Conservation (phyloP, 148 eudicot species). For the Limonium bicolor region DNA sequence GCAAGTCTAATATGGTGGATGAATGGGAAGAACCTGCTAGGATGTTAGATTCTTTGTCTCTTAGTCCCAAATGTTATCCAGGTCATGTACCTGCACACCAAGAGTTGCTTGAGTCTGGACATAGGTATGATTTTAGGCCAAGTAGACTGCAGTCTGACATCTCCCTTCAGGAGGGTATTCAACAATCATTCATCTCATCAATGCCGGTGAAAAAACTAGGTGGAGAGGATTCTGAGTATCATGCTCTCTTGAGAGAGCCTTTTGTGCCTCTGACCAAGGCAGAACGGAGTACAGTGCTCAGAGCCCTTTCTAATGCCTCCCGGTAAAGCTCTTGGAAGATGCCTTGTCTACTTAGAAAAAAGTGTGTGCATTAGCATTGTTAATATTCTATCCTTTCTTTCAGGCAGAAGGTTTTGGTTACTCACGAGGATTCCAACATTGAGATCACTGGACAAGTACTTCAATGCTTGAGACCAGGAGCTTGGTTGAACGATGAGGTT, state of each 20-base stretch:
- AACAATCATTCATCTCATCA: constrained; percentile 3
- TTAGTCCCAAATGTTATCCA: constrained; percentile 6
- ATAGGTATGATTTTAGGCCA: constrained; percentile 14
- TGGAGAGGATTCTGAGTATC: neutral
- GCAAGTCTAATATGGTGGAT: no score
- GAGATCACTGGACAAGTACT: constrained; percentile 57
- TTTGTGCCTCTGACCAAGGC: constrained; percentile 55
- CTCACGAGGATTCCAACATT: constrained; percentile 67
- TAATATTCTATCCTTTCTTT: neutral
- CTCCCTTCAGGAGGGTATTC: constrained; percentile 11
- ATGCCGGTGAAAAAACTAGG: constrained; percentile 24
- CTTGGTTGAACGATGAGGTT: constrained; percentile 97
- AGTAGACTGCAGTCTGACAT: constrained; percentile 24
- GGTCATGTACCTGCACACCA: constrained; percentile 16
- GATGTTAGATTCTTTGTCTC: constrained; percentile 13
- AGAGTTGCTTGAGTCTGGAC: constrained; percentile 18
- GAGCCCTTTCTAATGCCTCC: constrained; percentile 31
- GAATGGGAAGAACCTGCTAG: constrained; percentile 16
- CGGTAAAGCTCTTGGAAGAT: constrained; percentile 21
- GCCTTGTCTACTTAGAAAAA: neutral
- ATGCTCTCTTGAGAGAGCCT: constrained; percentile 18
- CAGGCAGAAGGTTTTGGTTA: constrained; percentile 54
- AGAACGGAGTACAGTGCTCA: constrained; percentile 36
- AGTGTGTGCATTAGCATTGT: neutral
- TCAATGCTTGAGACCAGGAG: constrained; percentile 61